phyloP scores from a whole-genome alignment of 306 rosid species.

The Castanea sativa region DNA sequence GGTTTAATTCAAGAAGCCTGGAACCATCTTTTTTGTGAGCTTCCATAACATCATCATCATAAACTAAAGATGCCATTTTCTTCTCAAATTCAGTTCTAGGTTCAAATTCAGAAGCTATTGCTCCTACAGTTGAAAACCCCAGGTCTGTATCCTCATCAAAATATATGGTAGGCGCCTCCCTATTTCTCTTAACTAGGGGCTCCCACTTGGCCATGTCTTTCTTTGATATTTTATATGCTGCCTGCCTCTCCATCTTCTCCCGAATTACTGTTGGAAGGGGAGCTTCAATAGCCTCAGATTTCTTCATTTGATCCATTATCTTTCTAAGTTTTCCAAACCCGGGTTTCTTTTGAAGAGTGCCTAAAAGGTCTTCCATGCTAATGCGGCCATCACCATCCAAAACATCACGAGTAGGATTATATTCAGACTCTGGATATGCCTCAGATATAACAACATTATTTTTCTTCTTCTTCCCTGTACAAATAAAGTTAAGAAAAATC shows the following conservation, averaged over 20 bases:
- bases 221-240: constrained; percentile 56
- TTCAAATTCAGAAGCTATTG: constrained; percentile 80
- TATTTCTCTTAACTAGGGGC: constrained; percentile 65
- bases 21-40: constrained; percentile 85
- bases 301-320: constrained; percentile 41
- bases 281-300: constrained; percentile 43
- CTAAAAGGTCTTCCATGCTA: constrained; percentile 59
- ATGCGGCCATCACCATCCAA: constrained; percentile 66
- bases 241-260: constrained; percentile 64
- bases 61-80: constrained; percentile 72
- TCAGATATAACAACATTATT: constrained; percentile 48
- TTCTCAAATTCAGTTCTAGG: constrained; percentile 88
- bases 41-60: constrained; percentile 53
- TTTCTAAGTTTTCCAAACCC: constrained; percentile 62
- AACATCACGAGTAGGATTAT: constrained; percentile 71
- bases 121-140: constrained; percentile 83
- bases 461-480: constrained; percentile 53
- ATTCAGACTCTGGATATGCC: constrained; percentile 86
- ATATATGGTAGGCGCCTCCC: constrained; percentile 68
- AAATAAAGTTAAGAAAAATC: not conserved
- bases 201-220: constrained; percentile 72
- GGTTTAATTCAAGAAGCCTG: constrained; percentile 76
- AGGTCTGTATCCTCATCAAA: constrained; percentile 62
- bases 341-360: constrained; percentile 60
- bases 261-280: constrained; percentile 68